Percentiles rank a stretch among this genome's conserved stretches.
Evolutionary conservation across 208 protist species (phyloP).

Genomic region (Trypanosoma vivax): DNA sequence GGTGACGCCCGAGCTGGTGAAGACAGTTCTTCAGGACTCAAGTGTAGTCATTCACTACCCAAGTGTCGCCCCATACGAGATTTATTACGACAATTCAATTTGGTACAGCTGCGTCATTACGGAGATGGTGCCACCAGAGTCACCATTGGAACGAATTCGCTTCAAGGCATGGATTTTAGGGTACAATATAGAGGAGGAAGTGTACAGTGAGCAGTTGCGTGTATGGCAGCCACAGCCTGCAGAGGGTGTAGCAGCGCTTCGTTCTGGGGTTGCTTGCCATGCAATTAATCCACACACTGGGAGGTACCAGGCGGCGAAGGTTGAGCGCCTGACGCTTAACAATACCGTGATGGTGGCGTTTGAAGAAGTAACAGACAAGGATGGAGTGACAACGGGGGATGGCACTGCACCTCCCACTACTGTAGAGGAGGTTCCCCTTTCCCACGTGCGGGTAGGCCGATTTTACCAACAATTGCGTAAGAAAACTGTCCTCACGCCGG

Average conservation of each 20-base stretch:
- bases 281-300: conserved; percentile 45
- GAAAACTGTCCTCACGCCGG: conserved; percentile 32
- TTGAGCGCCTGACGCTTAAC: conserved; percentile 68
- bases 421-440: conserved; percentile 48
- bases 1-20: conserved; percentile 32
- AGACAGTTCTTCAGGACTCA: conserved; percentile 8
- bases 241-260: conserved; percentile 19
- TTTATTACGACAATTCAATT: conserved; percentile 49
- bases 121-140: conserved; percentile 32
- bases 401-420: neutral
- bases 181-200: conserved; percentile 59
- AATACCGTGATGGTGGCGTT: conserved; percentile 54
- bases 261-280: conserved; percentile 54
- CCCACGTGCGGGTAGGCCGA: conserved; percentile 43
- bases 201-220: conserved; percentile 56
- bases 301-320: conserved; percentile 29
- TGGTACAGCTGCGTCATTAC: conserved; percentile 77
- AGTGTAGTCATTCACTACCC: conserved; percentile 4
- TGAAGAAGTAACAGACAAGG: conserved; percentile 4
- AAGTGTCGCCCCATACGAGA: conserved; percentile 49
- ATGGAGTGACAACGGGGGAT: neutral
- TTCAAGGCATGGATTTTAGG: conserved; percentile 67
- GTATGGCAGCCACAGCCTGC: conserved; percentile 29
- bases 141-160: conserved; percentile 36
- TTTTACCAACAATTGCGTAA: conserved; percentile 62